Conservation (phyloP, 2,329 filamentous ascomycete genomes). For the Ceratocystis papillata region DNA sequence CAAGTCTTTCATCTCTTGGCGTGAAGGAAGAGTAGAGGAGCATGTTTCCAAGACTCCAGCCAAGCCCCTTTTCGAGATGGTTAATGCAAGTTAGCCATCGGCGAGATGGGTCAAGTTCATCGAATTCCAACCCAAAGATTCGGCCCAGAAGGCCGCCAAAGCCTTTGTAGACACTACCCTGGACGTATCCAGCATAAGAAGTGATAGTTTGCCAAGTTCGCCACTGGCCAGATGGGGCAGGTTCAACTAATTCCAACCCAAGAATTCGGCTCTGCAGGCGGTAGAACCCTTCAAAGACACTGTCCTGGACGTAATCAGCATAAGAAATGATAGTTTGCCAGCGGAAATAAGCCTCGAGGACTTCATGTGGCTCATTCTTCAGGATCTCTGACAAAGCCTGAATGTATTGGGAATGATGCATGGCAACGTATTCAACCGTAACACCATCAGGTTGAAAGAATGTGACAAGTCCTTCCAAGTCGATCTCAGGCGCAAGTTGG, state of each 20-base stretch:
- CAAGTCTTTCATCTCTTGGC: constrained; percentile 46
- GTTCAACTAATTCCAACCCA: constrained; percentile 51
- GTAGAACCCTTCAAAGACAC: constrained; percentile 50
- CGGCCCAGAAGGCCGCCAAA: constrained; percentile 31
- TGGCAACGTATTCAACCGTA: constrained; percentile 42
- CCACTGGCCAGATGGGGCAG: constrained; percentile 29
- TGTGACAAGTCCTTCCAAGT: constrained; percentile 42
- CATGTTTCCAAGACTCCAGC: constrained; percentile 61
- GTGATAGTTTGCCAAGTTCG: too few species aligned
- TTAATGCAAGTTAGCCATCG: constrained; percentile 56
- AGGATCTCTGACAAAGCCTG: constrained; percentile 48
- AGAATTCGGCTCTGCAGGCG: constrained; percentile 50
- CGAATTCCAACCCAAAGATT: constrained; percentile 50
- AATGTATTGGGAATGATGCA: constrained; percentile 50
- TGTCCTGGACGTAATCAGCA: constrained; percentile 45
- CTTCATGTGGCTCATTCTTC: constrained; percentile 41
- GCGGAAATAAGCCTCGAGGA: constrained; percentile 49
- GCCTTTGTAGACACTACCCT: too few species aligned
- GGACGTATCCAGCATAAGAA: too few species aligned
- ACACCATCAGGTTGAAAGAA: constrained; percentile 33
- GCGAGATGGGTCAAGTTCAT: constrained; percentile 44
- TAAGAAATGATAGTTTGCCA: constrained; percentile 52
- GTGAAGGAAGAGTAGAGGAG: constrained; percentile 56
- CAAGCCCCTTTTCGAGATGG: constrained; percentile 47
- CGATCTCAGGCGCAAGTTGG: constrained; percentile 46